Evolutionary conservation across 495 filamentous ascomycete genomes (phyloP).

Genomic region (Jackrogersella multiformis): DNA sequence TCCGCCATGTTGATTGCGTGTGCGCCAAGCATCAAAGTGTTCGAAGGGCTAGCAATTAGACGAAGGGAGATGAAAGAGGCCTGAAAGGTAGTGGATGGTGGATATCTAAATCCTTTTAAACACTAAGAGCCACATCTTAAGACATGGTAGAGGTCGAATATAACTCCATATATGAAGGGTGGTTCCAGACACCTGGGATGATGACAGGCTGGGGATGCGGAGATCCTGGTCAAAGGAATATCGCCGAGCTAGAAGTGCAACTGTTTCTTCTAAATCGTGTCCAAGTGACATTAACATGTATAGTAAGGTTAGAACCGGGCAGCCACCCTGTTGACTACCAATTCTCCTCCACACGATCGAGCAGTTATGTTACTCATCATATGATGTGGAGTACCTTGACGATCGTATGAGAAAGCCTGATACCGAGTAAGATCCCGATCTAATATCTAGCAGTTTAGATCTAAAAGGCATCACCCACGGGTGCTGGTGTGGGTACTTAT

Average conservation of each 20-base stretch:
- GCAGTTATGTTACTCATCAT: background rate
- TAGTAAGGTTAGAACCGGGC: too few relatives aligned
- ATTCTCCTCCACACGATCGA: too few relatives aligned
- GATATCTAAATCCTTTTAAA: background rate
- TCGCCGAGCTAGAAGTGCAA: conserved; percentile 18
- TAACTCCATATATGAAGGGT: conserved; percentile 23
- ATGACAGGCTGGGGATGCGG: conserved; percentile 34
- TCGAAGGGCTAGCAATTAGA: background rate
- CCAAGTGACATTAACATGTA: too few relatives aligned
- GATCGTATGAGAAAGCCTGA: too few relatives aligned
- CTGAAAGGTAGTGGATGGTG: background rate
- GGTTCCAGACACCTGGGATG: conserved; percentile 34
- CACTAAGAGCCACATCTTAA: background rate
- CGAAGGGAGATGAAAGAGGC: background rate
- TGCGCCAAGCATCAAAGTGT: background rate
- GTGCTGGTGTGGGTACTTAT: conserved; percentile 3
- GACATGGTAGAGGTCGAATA: conserved; percentile 9
- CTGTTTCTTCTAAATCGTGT: background rate
- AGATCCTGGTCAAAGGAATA: conserved; percentile 32
- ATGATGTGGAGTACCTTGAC: too few relatives aligned
- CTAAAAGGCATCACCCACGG: too few relatives aligned
- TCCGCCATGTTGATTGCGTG: conserved; percentile 27
- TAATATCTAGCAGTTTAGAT: background rate
- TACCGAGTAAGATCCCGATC: background rate
- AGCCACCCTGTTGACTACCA: too few relatives aligned